Evolutionary conservation across 148 eudicot species (phyloP).

Genomic region (Fagopyrum homotropicum): DNA sequence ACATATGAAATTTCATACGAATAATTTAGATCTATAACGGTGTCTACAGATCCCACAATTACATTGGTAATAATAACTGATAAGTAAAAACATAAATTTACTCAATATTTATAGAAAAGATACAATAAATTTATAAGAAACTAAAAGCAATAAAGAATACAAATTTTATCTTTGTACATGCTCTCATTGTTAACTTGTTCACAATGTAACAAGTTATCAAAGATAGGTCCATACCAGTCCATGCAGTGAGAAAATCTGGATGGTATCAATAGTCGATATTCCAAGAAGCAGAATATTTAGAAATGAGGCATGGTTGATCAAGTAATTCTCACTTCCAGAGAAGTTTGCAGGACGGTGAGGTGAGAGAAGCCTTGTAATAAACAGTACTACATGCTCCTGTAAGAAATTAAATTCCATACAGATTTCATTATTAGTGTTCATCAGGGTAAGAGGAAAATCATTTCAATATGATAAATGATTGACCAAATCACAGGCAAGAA

Average conservation of each 20-base stretch:
- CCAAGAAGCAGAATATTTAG: constrained; percentile 80
- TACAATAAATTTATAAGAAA: background rate
- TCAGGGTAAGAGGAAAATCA: background rate
- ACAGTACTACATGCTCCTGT: constrained; percentile 73
- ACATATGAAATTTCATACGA: no score
- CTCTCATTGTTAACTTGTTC: background rate
- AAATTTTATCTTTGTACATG: background rate
- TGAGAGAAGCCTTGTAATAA: constrained; percentile 69
- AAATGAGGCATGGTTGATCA: constrained; percentile 61
- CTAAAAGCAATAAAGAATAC: background rate
- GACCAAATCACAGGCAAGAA: background rate
- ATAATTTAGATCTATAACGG: no score
- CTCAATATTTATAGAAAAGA: no score
- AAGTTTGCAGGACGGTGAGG: constrained; percentile 62
- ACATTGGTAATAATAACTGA: no score
- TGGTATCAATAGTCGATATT: constrained; percentile 62
- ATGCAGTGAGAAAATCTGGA: constrained; percentile 89
- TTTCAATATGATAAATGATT: background rate
- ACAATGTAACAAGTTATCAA: background rate
- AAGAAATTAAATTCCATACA: constrained; percentile 1
- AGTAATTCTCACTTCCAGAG: constrained; percentile 75
- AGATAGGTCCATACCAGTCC: constrained; percentile 53
- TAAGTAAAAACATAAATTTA: no score
- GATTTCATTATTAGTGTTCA: background rate
- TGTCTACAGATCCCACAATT: no score